A percentile compares a stretch with the other conserved stretches of the same genome.
Conservation (phyloP, 2,329 filamentous ascomycete species). For the Aspergillus udagawae region DNA sequence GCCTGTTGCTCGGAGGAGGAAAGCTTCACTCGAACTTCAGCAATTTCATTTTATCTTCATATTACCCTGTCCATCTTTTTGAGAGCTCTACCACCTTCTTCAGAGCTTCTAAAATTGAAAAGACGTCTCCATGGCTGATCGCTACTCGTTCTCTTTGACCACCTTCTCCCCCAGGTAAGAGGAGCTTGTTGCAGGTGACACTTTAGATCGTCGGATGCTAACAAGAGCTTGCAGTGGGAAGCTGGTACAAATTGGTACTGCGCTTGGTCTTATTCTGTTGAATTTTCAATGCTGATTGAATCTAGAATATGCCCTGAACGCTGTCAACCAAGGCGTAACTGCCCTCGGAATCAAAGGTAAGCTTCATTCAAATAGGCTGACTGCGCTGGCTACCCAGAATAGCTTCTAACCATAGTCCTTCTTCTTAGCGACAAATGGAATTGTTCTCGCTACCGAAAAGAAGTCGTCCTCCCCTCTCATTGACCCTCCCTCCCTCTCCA, state of each 20-base stretch:
- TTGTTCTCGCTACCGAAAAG: slow-evolving; percentile 98
- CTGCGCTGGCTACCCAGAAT: slow-evolving; percentile 3
- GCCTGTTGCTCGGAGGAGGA: slow-evolving; percentile 21
- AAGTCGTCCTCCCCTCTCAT: slow-evolving; percentile 97
- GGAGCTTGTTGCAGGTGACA: slow-evolving; percentile 33
- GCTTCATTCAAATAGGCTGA: background rate
- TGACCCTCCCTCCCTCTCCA: slow-evolving; percentile 89
- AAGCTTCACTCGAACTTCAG: slow-evolving; percentile 29
- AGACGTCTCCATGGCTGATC: slow-evolving; percentile 73
- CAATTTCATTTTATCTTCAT: slow-evolving; percentile 9
- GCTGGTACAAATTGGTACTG: slow-evolving; percentile 91
- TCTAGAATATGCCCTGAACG: slow-evolving; percentile 96
- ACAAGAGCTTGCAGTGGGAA: slow-evolving; percentile 69
- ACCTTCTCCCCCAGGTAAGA: slow-evolving; percentile 92
- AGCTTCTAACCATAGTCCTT: slow-evolving; percentile 11
- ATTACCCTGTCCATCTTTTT: slow-evolving; percentile 4
- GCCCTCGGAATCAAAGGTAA: slow-evolving; percentile 96
- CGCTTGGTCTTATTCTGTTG: background rate
- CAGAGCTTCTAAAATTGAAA: slow-evolving; percentile 14
- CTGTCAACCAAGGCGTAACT: slow-evolving; percentile 98
- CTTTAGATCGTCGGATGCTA: slow-evolving; percentile 35
- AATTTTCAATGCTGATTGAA: slow-evolving; percentile 13
- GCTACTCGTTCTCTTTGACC: slow-evolving; percentile 98
- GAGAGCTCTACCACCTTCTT: background rate
- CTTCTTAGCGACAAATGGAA: slow-evolving; percentile 83